These are phyloP conservation scores for Penicillium sp. DNA, from an alignment of 2,329 filamentous ascomycete genomes.

Conservation along the genomic window DNA sequence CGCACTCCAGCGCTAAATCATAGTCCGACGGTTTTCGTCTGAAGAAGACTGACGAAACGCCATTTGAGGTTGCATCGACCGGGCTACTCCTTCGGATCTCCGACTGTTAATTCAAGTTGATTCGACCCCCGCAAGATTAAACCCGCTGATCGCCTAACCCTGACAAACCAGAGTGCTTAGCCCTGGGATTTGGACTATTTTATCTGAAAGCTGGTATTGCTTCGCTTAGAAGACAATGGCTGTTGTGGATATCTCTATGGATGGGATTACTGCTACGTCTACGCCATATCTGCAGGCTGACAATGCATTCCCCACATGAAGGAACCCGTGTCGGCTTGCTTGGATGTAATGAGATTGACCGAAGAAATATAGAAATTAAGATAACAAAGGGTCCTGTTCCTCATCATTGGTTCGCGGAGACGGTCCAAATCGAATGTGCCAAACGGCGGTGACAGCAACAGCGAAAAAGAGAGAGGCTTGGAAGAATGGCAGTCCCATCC, in stretches of 20 bases:
- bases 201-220: neutral
- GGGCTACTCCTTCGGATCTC: slow-evolving; percentile 18
- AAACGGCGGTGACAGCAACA: slow-evolving; percentile 16
- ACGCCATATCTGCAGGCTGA: neutral
- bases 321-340: neutral
- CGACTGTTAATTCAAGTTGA: slow-evolving; percentile 6
- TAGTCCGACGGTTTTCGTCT: slow-evolving; percentile 10
- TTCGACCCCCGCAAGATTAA: slow-evolving; percentile 17
- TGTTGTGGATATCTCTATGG: neutral
- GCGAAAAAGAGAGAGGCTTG: slow-evolving; percentile 22
- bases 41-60: neutral
- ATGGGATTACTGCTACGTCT: neutral
- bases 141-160: slow-evolving; percentile 14
- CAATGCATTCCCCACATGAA: neutral
- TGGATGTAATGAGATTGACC: neutral
- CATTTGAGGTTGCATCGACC: slow-evolving; percentile 23
- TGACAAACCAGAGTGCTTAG: neutral
- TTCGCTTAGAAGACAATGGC: neutral
- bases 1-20: neutral
- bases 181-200: neutral
- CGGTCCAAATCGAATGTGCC: slow-evolving; percentile 11
- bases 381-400: slow-evolving; percentile 14
- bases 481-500: slow-evolving; percentile 32
- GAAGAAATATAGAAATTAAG: neutral
- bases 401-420: slow-evolving; percentile 2